phyloP scores from a whole-genome alignment of 2,329 filamentous ascomycete species.

The Aschersonia sp. region DNA sequence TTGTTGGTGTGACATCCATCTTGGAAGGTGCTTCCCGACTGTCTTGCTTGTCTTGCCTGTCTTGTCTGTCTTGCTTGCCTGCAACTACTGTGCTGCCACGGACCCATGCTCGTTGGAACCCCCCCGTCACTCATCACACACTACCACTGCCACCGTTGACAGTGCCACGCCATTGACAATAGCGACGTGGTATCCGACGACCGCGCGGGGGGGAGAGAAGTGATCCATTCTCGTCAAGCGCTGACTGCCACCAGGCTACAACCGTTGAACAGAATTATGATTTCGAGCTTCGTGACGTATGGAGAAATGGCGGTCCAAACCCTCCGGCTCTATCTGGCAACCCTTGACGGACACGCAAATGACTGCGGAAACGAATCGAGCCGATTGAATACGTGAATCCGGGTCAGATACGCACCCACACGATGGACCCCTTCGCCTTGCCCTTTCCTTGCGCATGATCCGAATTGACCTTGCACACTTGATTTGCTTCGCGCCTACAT shows the following conservation, averaged over 20 bases:
- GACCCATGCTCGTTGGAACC: constrained; percentile 5
- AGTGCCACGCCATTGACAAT: constrained; percentile 4
- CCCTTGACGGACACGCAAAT: background rate
- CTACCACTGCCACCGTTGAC: constrained; percentile 3
- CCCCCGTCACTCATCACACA: background rate
- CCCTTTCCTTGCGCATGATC: background rate
- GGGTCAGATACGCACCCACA: background rate
- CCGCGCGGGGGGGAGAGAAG: background rate
- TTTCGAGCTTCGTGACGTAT: background rate
- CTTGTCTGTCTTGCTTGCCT: background rate
- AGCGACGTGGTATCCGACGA: constrained; percentile 1
- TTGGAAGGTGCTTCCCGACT: background rate
- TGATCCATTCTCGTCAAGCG: background rate
- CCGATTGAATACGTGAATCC: background rate
- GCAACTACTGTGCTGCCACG: background rate
- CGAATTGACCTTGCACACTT: background rate
- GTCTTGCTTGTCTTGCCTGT: background rate
- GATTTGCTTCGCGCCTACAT: background rate
- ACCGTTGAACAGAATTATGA: background rate
- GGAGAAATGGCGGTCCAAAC: background rate
- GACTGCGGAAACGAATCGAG: background rate
- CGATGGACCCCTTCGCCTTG: background rate
- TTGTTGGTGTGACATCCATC: constrained; percentile 1
- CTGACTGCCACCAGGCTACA: background rate
- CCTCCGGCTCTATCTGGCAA: background rate